Conservation (phyloP, 106 monocot genomes). For the Gastrodia elata region DNA sequence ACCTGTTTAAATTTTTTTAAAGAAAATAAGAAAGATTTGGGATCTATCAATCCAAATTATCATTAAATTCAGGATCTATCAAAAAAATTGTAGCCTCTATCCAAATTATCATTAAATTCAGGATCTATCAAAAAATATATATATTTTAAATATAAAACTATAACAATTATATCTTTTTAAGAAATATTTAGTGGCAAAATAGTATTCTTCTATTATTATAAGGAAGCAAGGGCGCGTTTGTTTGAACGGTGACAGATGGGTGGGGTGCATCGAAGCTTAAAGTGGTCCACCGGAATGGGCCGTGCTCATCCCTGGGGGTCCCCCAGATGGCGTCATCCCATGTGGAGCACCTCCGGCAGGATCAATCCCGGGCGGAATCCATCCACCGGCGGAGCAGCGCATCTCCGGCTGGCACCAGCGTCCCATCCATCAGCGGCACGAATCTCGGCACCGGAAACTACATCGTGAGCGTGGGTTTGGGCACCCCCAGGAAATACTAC, state of each 20-base stretch:
- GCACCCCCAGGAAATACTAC: constrained; percentile 5
- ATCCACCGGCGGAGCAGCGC: background rate
- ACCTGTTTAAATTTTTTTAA: too few species aligned
- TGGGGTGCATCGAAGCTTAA: background rate
- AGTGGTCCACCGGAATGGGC: constrained; percentile 10
- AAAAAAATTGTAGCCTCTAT: background rate
- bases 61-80: too few species aligned
- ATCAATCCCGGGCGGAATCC: constrained; percentile 13
- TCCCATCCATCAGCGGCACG: constrained; percentile 8
- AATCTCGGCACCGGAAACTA: constrained; percentile 9
- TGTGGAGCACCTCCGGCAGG: constrained; percentile 5
- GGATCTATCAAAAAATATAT: too few species aligned
- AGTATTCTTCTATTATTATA: too few species aligned
- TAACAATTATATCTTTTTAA: too few species aligned
- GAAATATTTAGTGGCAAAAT: too few species aligned
- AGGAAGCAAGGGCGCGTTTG: too few species aligned
- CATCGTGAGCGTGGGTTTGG: constrained; percentile 10
- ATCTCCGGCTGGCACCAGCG: background rate
- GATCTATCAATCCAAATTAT: too few species aligned
- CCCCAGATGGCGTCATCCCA: constrained; percentile 5
- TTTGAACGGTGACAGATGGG: background rate
- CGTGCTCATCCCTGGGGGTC: constrained; percentile 6
- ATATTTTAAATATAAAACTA: too few species aligned
- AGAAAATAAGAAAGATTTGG: too few species aligned
- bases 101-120: background rate